These are phyloP conservation scores for Plasmodium cynomolgi DNA, from an alignment of 169 alveolate genomes.

Conservation along the genomic window DNA sequence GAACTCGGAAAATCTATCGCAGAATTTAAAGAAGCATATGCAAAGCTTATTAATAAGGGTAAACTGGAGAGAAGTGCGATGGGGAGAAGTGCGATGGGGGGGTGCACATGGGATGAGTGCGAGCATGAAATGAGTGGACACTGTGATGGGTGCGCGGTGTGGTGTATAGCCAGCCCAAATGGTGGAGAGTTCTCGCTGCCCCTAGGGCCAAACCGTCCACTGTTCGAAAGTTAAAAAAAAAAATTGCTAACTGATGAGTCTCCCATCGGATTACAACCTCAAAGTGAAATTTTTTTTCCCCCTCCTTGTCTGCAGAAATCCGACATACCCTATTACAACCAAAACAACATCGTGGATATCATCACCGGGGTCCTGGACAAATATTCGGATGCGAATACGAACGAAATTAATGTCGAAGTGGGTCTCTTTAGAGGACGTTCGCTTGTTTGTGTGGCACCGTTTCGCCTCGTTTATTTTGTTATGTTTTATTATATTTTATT, in stretches of 20 bases:
- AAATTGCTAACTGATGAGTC: not conserved
- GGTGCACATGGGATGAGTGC: not conserved
- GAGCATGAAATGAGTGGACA: not conserved
- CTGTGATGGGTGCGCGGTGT: no score
- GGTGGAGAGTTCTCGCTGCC: not conserved
- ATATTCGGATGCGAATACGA: constrained; percentile 69
- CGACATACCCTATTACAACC: constrained; percentile 63
- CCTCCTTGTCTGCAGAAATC: constrained; percentile 19
- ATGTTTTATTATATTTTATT: no score
- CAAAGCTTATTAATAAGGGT: constrained; percentile 71
- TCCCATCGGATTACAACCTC: not conserved
- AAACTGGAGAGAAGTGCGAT: not conserved
- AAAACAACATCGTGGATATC: constrained; percentile 62
- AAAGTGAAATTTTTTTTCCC: not conserved
- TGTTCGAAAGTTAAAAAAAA: not conserved
- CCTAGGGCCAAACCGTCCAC: not conserved
- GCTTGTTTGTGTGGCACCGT: not conserved
- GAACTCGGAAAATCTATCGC: constrained; percentile 43
- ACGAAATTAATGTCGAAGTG: constrained; percentile 69
- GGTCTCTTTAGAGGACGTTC: not conserved
- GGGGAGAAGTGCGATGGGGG: no score
- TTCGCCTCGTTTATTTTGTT: not conserved
- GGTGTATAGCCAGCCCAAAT: not conserved
- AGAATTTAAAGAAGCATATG: constrained; percentile 76
- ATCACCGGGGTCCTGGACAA: constrained; percentile 71